Percentiles rank a stretch among this genome's conserved stretches.
phyloP scores from a whole-genome alignment of 2,329 filamentous ascomycete genomes.

The Fusarium pseudocircinatum region DNA sequence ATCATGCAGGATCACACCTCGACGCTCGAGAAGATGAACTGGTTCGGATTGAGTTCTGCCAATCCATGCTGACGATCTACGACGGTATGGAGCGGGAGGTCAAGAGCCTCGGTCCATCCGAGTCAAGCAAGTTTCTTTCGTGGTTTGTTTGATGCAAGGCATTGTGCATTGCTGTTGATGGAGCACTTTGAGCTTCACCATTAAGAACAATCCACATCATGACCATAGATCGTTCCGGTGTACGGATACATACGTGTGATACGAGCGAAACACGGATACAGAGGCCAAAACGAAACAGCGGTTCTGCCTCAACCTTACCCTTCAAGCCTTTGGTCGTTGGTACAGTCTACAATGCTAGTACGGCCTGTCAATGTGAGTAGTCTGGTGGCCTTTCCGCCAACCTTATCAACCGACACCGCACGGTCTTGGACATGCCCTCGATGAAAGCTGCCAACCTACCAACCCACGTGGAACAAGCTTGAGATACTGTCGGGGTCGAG shows the following conservation, averaged over 20 bases:
- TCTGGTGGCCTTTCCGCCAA: neutral
- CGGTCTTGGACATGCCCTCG: conserved; percentile 25
- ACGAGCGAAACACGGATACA: neutral
- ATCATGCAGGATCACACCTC: conserved; percentile 43
- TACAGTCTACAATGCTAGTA: neutral
- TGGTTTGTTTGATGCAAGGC: neutral
- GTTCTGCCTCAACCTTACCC: neutral
- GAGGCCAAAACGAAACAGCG: neutral
- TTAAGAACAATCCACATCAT: neutral
- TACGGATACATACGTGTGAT: neutral
- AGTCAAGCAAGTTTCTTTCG: conserved; percentile 16
- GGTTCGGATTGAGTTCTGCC: conserved; percentile 32
- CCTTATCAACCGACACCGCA: conserved; percentile 30
- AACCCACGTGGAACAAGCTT: conserved; percentile 26
- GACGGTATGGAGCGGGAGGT: conserved; percentile 13
- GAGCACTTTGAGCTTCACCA: neutral
- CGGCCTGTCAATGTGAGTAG: neutral
- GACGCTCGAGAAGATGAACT: conserved; percentile 38
- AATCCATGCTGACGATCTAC: conserved; percentile 42
- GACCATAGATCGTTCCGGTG: neutral
- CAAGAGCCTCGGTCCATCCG: conserved; percentile 22
- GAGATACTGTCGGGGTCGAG: conserved; percentile 14
- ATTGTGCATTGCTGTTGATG: neutral
- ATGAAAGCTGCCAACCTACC: conserved; percentile 8
- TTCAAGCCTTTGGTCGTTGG: neutral